These are phyloP conservation scores for Paspalum notatum DNA, from an alignment of 176 grass and related monocot genomes.

Conservation along the genomic window DNA sequence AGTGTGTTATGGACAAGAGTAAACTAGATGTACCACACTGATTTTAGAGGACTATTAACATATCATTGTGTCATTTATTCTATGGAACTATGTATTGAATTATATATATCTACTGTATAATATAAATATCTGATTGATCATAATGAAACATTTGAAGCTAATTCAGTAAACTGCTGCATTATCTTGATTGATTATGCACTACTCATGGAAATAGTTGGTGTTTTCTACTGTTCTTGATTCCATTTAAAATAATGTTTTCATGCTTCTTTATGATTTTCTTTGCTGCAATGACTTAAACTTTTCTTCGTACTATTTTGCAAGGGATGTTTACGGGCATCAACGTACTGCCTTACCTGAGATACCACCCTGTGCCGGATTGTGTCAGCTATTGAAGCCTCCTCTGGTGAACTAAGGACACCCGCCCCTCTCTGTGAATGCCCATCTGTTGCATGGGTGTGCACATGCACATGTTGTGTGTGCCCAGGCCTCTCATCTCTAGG, in stretches of 20 bases:
- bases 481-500: neutral
- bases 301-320: slow-evolving; percentile 16
- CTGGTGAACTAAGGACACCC: slow-evolving; percentile 29
- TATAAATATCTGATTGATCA: neutral
- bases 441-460: slow-evolving; percentile 52
- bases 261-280: slow-evolving; percentile 17
- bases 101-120: neutral
- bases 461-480: slow-evolving; percentile 47
- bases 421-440: slow-evolving; percentile 58
- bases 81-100: neutral
- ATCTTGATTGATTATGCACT: slow-evolving; percentile 26
- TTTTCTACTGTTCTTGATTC: too few species aligned
- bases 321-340: slow-evolving; percentile 32
- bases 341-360: slow-evolving; percentile 71
- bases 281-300: slow-evolving; percentile 3
- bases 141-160: slow-evolving; percentile 24
- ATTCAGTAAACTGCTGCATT: neutral
- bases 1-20: neutral
- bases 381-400: slow-evolving; percentile 61
- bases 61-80: neutral
- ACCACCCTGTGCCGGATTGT: slow-evolving; percentile 80
- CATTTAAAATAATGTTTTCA: neutral
- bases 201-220: neutral
- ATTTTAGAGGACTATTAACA: slow-evolving; percentile 18
- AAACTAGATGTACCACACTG: neutral